Percentiles rank a stretch among this genome's conserved stretches.
Evolutionary conservation across 768 basidiomycete species (phyloP).

Genomic region (Amanita fuliginea): DNA sequence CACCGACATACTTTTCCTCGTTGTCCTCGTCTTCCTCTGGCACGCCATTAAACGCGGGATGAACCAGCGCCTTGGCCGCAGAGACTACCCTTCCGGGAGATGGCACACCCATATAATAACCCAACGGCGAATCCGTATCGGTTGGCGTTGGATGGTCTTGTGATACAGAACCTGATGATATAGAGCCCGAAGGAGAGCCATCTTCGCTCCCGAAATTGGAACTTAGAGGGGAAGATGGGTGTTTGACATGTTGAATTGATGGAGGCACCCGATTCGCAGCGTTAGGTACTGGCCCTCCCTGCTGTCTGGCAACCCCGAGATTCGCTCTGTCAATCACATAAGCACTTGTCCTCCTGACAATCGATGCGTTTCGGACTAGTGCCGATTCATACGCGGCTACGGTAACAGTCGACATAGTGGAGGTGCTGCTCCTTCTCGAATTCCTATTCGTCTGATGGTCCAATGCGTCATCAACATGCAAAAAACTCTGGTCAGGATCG

Average conservation of each 20-base stretch:
- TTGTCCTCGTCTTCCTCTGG: constrained; percentile 10
- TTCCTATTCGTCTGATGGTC: constrained; percentile 23
- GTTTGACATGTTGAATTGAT: constrained; percentile 6
- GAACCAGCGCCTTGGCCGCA: constrained; percentile 10
- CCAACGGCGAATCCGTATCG: constrained; percentile 18
- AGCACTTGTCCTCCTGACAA: constrained; percentile 42
- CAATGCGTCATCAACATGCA: constrained; percentile 8
- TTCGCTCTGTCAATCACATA: constrained; percentile 29
- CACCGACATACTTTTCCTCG: constrained; percentile 11
- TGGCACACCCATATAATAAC: constrained; percentile 26
- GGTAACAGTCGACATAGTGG: constrained; percentile 28
- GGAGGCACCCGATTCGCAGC: constrained; percentile 3
- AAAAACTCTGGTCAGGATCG: constrained; percentile 11
- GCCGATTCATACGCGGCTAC: constrained; percentile 25
- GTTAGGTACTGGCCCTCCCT: neutral
- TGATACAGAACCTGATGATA: constrained; percentile 28
- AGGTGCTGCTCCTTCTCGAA: constrained; percentile 35
- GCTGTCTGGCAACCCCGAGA: constrained; percentile 8
- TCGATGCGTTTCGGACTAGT: constrained; percentile 33
- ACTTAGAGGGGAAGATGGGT: constrained; percentile 36
- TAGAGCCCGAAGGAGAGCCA: constrained; percentile 24
- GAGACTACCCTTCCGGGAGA: constrained; percentile 15
- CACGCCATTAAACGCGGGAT: constrained; percentile 27
- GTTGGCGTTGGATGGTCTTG: constrained; percentile 30
- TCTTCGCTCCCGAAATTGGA: constrained; percentile 37